Base-by-base conservation (phyloP, 257 asterid species). In the Solanum etuberosum region DNA sequence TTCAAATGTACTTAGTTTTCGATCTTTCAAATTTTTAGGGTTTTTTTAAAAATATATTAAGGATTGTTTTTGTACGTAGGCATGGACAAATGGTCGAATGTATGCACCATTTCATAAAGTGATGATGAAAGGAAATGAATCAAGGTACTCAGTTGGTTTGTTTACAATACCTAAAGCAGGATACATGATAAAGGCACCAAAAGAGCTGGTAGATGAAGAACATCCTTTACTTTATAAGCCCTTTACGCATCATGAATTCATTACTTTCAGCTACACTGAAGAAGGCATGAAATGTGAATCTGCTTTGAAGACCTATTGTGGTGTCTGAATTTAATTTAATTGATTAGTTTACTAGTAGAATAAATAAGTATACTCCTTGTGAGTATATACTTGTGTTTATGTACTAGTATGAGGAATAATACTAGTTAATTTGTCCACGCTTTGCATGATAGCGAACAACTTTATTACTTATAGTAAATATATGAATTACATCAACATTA, bases 11-110 rank as follows among this genome's bases (percentile, higher is more conserved):
- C 67, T 1, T 20, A 5, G 21, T 0, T 48, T 48, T 15, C 4
- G 20, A 23, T 57, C 25, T 7, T 57, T 57, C 5, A 20, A 57
- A 0, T 21, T 57, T 9, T 21, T 18, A 18, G 57, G 2, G 14
- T 46, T 46, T 46, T 43, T 43, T 12, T 11, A 7, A 7, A 18
- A 23, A n/a, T 59, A 2, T 18, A 7, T 1, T 3, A 9, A 61
- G 3, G 8, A 32, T 1, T 21, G 23, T 63, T 76, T 86, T 34
- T 72, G 5, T 72, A 10, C 4, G 70, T 74, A 94, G 96, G 98
- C 96, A 11, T 94, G 96, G 96, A 90, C 95, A 5, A 94, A 94
- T 20, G 96, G 96, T 0, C 77, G 90, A 54, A 78, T 94, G 27
- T 90, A 92, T 85, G 16, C 95, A 1, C 37, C 94, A 4, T 21